Conservation (phyloP, 2,329 filamentous ascomycete genomes). For the Emericellopsis cladophorae region DNA sequence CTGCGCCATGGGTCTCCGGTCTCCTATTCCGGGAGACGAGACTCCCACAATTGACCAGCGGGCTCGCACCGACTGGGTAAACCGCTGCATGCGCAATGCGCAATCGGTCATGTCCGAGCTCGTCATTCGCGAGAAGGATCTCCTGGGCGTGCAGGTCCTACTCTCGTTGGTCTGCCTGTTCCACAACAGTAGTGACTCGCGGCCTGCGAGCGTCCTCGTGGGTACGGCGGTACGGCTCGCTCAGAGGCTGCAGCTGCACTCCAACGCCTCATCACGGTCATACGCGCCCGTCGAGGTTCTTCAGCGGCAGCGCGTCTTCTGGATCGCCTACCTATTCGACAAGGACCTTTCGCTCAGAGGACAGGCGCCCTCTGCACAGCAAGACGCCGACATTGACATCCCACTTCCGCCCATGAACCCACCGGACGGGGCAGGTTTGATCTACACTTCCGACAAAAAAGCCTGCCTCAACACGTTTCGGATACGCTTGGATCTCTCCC, state of each 20-base stretch:
- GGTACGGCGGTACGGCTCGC: slow-evolving; percentile 23
- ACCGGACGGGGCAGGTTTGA: slow-evolving; percentile 16
- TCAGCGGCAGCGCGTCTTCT: slow-evolving; percentile 24
- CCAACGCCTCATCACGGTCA: slow-evolving; percentile 9
- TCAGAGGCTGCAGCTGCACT: slow-evolving; percentile 21
- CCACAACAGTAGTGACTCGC: slow-evolving; percentile 21
- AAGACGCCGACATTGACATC: slow-evolving; percentile 26
- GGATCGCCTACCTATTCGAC: slow-evolving; percentile 26
- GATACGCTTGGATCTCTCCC: slow-evolving; percentile 23
- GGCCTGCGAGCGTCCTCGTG: slow-evolving; percentile 22
- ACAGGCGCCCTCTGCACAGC: slow-evolving; percentile 22
- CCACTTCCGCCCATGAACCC: slow-evolving; percentile 17
- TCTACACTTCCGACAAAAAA: slow-evolving; percentile 19
- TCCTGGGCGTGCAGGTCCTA: slow-evolving; percentile 24
- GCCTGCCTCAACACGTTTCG: slow-evolving; percentile 24
- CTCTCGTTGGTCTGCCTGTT: slow-evolving; percentile 24
- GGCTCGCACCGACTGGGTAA: slow-evolving; percentile 9
- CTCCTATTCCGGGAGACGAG: slow-evolving; percentile 4
- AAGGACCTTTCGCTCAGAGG: slow-evolving; percentile 24
- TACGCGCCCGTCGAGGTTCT: slow-evolving; percentile 15
- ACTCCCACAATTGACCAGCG: slow-evolving; percentile 1
- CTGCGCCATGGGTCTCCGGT: slow-evolving; percentile 21
- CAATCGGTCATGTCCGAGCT: slow-evolving; percentile 24
- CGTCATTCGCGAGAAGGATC: slow-evolving; percentile 21
- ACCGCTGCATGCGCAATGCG: slow-evolving; percentile 21